These are phyloP conservation scores for Cordyceps pruinosa DNA, from an alignment of 2,329 filamentous ascomycete species.

Conservation along the genomic window DNA sequence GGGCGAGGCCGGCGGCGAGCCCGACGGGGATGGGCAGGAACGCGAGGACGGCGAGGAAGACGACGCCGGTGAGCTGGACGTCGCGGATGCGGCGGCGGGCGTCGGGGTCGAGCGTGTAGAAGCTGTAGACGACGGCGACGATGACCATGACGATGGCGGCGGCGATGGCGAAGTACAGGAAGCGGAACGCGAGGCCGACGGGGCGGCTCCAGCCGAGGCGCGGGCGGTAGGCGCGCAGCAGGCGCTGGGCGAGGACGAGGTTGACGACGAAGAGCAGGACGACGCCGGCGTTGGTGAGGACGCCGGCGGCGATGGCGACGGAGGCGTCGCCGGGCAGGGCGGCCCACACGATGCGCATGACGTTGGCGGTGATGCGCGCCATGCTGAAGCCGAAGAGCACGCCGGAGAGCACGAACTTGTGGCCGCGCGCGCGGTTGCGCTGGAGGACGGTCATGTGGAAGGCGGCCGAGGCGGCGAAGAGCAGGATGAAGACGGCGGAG, in stretches of 20 bases:
- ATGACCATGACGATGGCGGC: constrained; percentile 61
- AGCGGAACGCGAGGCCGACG: constrained; percentile 46
- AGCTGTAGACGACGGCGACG: constrained; percentile 53
- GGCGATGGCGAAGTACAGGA: constrained; percentile 51
- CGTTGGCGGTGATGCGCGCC: constrained; percentile 44
- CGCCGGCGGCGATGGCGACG: constrained; percentile 52
- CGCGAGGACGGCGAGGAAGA: constrained; percentile 58
- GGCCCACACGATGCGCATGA: constrained; percentile 48
- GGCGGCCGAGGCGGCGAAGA: constrained; percentile 48
- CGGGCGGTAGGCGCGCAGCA: constrained; percentile 68
- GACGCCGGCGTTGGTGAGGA: constrained; percentile 69
- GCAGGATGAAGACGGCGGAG: constrained; percentile 51
- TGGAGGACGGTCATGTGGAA: constrained; percentile 53
- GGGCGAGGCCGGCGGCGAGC: constrained; percentile 29
- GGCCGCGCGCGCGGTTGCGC: constrained; percentile 39
- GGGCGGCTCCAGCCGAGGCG: constrained; percentile 58
- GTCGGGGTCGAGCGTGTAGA: constrained; percentile 55
- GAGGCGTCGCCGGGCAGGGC: constrained; percentile 30
- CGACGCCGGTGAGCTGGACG: constrained; percentile 59
- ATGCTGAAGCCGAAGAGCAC: constrained; percentile 54
- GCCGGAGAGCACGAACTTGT: constrained; percentile 54
- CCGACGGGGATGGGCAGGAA: constrained; percentile 57
- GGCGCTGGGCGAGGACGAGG: constrained; percentile 66
- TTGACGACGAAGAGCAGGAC: constrained; percentile 73
- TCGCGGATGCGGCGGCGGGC: constrained; percentile 47